Percentiles rank a stretch among this genome's conserved stretches.
These are phyloP conservation scores for Colletotrichum sp. DNA, from an alignment of 2,329 filamentous ascomycete genomes.

Conservation along the genomic window DNA sequence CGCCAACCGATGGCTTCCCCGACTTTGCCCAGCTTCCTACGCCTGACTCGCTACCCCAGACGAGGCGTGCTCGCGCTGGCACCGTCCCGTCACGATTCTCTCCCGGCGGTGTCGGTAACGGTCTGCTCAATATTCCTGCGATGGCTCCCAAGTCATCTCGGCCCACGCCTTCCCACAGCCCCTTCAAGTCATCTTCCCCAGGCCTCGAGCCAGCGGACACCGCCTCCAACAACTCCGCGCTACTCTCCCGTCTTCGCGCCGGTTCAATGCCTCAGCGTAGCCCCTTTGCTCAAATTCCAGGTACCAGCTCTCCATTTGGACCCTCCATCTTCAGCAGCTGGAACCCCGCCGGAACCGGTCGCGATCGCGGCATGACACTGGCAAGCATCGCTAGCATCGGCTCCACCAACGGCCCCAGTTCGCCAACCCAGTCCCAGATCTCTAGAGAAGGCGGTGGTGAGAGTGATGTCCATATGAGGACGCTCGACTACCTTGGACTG, in stretches of 20 bases:
- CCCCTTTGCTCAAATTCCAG: conserved; percentile 62
- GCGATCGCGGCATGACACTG: conserved; percentile 86
- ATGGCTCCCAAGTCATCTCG: conserved; percentile 79
- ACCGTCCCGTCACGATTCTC: conserved; percentile 97
- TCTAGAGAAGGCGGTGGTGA: conserved; percentile 86
- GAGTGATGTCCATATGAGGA: conserved; percentile 86
- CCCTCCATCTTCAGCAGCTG: conserved; percentile 86
- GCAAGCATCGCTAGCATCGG: conserved; percentile 83
- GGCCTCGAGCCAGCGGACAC: conserved; percentile 54
- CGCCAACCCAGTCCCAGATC: conserved; percentile 84
- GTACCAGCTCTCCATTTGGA: conserved; percentile 75
- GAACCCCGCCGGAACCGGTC: conserved; percentile 68
- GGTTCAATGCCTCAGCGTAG: conserved; percentile 93
- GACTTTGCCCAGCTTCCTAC: conserved; percentile 80
- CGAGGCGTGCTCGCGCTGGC: conserved; percentile 85
- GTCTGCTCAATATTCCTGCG: conserved; percentile 60
- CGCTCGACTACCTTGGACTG: conserved; percentile 92
- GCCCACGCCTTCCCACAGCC: conserved; percentile 84
- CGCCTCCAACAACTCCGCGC: conserved; percentile 67
- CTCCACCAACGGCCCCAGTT: conserved; percentile 83
- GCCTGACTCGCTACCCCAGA: conserved; percentile 69
- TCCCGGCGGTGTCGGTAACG: conserved; percentile 70
- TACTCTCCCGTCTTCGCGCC: conserved; percentile 85
- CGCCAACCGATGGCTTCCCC: conserved; percentile 93
- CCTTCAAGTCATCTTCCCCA: conserved; percentile 75